Conservation (phyloP, 2,329 filamentous ascomycete species). For the Zasmidium cellare region DNA sequence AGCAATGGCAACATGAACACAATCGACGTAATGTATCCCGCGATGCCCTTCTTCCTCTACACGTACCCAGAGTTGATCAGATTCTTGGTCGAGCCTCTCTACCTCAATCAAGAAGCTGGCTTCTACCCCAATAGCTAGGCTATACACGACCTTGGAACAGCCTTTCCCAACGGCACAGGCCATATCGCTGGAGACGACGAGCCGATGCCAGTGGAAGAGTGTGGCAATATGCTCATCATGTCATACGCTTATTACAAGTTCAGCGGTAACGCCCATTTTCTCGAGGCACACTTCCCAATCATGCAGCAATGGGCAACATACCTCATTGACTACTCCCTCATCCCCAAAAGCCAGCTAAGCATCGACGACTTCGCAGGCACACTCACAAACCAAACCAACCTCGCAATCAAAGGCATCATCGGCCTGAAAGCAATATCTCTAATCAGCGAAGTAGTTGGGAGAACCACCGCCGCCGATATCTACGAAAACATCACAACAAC, state of each 20-base stretch:
- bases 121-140: conserved; percentile 19
- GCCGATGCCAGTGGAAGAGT: conserved; percentile 43
- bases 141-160: conserved; percentile 26
- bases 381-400: conserved; percentile 48
- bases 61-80: conserved; percentile 19
- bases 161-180: conserved; percentile 26
- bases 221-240: conserved; percentile 58
- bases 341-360: conserved; percentile 56
- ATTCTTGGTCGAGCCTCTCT: conserved; percentile 16
- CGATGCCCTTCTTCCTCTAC: conserved; percentile 30
- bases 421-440: conserved; percentile 36
- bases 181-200: conserved; percentile 43
- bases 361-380: conserved; percentile 57
- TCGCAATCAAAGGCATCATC: conserved; percentile 22
- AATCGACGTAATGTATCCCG: conserved; percentile 32
- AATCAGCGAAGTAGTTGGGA: conserved; percentile 5
- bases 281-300: conserved; percentile 49
- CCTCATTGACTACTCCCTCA: conserved; percentile 52
- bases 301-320: conserved; percentile 56
- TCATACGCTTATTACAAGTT: conserved; percentile 58
- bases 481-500: not conserved
- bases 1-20: conserved; percentile 35
- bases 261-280: conserved; percentile 49
- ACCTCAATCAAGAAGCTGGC: conserved; percentile 24
- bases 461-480: not conserved